phyloP scores from a whole-genome alignment of 495 filamentous ascomycete species.

The Neurospora sp. region DNA sequence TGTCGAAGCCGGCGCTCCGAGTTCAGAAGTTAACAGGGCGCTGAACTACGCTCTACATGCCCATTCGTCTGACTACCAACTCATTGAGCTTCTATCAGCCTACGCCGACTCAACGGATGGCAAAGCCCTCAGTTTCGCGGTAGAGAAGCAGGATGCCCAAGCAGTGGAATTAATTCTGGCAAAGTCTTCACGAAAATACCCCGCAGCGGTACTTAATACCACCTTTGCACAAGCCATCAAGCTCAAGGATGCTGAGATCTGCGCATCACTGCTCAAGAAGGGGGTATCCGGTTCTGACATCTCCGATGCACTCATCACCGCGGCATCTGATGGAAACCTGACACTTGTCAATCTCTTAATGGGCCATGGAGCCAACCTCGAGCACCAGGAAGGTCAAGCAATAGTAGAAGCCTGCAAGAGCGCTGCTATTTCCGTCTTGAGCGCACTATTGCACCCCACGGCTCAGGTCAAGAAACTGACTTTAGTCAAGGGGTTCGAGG shows the following conservation, averaged over 20 bases:
- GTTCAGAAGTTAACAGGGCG: constrained; percentile 31
- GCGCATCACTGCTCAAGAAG: constrained; percentile 25
- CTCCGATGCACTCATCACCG: constrained; percentile 31
- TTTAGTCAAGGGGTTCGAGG: constrained; percentile 32
- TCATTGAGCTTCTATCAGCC: constrained; percentile 27
- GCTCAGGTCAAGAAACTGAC: constrained; percentile 22
- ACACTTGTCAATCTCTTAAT: constrained; percentile 31
- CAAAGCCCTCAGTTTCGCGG: constrained; percentile 27
- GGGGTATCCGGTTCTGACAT: constrained; percentile 25
- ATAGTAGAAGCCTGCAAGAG: constrained; percentile 34
- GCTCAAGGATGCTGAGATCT: constrained; percentile 21
- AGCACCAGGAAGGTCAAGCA: constrained; percentile 36
- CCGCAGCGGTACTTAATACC: constrained; percentile 16
- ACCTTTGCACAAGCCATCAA: constrained; percentile 26
- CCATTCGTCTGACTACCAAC: constrained; percentile 28
- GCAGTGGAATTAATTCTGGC: constrained; percentile 28
- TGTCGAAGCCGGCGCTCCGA: constrained; percentile 29
- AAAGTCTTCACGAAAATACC: constrained; percentile 18
- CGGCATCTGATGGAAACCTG: constrained; percentile 35
- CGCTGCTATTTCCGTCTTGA: constrained; percentile 28
- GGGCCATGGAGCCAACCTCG: constrained; percentile 30
- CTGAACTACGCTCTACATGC: constrained; percentile 31
- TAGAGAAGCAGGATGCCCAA: constrained; percentile 26
- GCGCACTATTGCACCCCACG: constrained; percentile 28
- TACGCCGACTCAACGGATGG: constrained; percentile 32